A percentile compares a stretch with the other conserved stretches of the same genome.
Conservation (phyloP, 805 yeast species). For the Wickerhamomyces bisporus region DNA sequence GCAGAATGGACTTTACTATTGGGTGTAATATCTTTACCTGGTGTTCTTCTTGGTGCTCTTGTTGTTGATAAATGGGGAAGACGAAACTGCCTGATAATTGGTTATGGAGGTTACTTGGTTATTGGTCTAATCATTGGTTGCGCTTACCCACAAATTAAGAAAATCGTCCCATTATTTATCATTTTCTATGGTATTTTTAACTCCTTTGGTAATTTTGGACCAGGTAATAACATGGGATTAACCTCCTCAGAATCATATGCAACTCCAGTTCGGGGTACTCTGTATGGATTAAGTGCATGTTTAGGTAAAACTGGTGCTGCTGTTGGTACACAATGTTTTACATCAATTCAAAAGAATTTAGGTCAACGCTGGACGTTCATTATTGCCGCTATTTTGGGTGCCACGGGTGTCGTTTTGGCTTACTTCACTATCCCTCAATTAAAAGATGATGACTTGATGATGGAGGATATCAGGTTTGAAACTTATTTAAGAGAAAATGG, state of each 20-base stretch:
- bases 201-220: slow-evolving; percentile 69
- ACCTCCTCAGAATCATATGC: slow-evolving; percentile 65
- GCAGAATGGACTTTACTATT: slow-evolving; percentile 74
- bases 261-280: slow-evolving; percentile 71
- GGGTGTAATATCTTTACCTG: slow-evolving; percentile 65
- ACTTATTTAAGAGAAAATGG: slow-evolving; percentile 55
- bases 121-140: slow-evolving; percentile 70
- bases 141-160: slow-evolving; percentile 49
- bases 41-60: slow-evolving; percentile 64
- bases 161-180: slow-evolving; percentile 59
- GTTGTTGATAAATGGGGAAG: slow-evolving; percentile 64
- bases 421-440: slow-evolving; percentile 63
- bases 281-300: slow-evolving; percentile 74
- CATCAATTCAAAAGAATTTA: slow-evolving; percentile 57
- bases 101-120: slow-evolving; percentile 65
- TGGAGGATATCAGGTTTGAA: slow-evolving; percentile 59
- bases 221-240: slow-evolving; percentile 73
- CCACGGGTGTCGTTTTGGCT: slow-evolving; percentile 56
- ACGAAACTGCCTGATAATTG: slow-evolving; percentile 64
- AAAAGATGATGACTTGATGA: slow-evolving; percentile 61
- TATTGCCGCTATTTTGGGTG: slow-evolving; percentile 70
- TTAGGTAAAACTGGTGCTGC: slow-evolving; percentile 85
- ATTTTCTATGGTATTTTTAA: slow-evolving; percentile 71
- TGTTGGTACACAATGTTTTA: slow-evolving; percentile 68
- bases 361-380: slow-evolving; percentile 76